Base-by-base conservation (phyloP, 2,329 filamentous ascomycete species). In the Pseudonectria foliicola region DNA sequence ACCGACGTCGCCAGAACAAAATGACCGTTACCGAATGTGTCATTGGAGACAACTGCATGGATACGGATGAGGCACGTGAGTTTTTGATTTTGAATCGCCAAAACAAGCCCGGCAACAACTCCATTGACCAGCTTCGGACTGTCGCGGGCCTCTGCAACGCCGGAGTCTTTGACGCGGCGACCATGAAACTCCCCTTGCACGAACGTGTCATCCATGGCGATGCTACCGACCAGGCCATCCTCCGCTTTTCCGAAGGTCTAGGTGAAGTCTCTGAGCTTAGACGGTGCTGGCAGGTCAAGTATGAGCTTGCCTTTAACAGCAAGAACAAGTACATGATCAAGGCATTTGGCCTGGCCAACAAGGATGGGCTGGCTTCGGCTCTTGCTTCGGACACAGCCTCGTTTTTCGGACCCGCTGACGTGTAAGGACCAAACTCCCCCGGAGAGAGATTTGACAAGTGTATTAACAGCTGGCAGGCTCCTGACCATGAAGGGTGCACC, bases 321-420 rank as follows among this genome's bases (percentile, higher is more conserved):
- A 85, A 85, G 65, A 88, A 87, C 62, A 89, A 89, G 59, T 88
- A 79, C 54, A 88, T 87, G 77, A 73, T 88, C 35, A 70, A 76
- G 24, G 71, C 79, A 1, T 73, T 81, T 31, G 65, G 65, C 3
- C 45, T 71, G 26, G 59, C 57, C 3, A 53, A 61, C 21, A 53
- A 55, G 0, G 50, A 50, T 7, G 65, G 68, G 29, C 49, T 63
- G 59, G 63, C 45, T 50, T 58, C 50, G 24, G 33, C 37, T 3
- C 24, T 45, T 28, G 36, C 40, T 1, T 21, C 34, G 1, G 39
- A 46, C 13, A 39, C 34, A 6, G 44, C 39, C 2, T 31, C 31
- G 0, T 26, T 35, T 3, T 48, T 50, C 23, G 39, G 34, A 1
- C 14, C 30, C 0, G 37, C 37, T 0, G 48, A 45, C 2, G 28